A percentile compares a stretch with the other conserved stretches of the same genome.
Evolutionary conservation across 2,329 filamentous ascomycete species (phyloP).

Genomic region (Fusarium dlaminii): DNA sequence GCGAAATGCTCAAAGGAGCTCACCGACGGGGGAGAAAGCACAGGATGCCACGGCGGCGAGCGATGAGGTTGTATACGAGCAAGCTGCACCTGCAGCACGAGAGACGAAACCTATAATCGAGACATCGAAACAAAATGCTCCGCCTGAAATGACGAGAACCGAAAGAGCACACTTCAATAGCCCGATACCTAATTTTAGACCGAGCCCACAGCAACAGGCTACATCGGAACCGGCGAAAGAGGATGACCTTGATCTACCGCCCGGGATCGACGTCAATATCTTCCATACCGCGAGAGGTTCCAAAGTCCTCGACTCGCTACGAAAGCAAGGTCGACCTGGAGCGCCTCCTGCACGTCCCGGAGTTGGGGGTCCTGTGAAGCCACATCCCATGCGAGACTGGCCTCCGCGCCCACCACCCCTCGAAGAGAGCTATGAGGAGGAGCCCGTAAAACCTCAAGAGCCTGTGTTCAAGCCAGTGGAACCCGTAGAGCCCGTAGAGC

Average conservation of each 20-base stretch:
- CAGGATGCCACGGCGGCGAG: background rate
- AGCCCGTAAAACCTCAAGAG: slow-evolving; percentile 4
- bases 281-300: slow-evolving; percentile 60
- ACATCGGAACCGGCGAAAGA: slow-evolving; percentile 15
- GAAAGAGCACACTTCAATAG: slow-evolving; percentile 10
- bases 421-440: background rate
- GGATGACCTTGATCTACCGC: slow-evolving; percentile 49
- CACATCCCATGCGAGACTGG: slow-evolving; percentile 52
- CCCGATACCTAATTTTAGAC: slow-evolving; percentile 14
- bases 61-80: slow-evolving; percentile 19
- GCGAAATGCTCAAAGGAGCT: slow-evolving; percentile 17
- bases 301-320: slow-evolving; percentile 53
- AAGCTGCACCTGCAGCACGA: slow-evolving; percentile 15
- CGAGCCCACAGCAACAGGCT: slow-evolving; percentile 4
- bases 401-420: slow-evolving; percentile 40
- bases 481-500: background rate
- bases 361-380: slow-evolving; percentile 43
- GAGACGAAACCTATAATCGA: slow-evolving; percentile 16
- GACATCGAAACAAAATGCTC: slow-evolving; percentile 4
- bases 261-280: slow-evolving; percentile 56
- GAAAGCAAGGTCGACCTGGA: slow-evolving; percentile 38
- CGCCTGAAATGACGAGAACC: background rate
- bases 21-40: slow-evolving; percentile 1
- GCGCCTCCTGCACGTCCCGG: slow-evolving; percentile 6
- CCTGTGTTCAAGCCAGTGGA: background rate